A percentile compares a stretch with the other conserved stretches of the same genome.
Evolutionary conservation across 208 protist genomes (phyloP).

Genomic region (Crithidia fasciculata): DNA sequence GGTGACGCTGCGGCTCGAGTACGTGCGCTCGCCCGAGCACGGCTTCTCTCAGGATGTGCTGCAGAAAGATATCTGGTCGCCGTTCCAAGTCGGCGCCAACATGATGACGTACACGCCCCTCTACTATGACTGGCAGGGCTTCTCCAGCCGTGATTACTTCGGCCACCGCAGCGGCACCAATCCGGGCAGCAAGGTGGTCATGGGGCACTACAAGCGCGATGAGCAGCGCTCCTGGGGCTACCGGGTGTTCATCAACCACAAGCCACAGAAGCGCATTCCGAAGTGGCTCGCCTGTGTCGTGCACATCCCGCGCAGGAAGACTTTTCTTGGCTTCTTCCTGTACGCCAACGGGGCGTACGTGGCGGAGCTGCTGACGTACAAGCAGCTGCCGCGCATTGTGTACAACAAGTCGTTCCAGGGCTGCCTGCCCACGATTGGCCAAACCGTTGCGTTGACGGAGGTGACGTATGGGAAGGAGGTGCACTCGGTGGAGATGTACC

Average conservation of each 20-base stretch:
- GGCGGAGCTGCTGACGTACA: conserved; percentile 92
- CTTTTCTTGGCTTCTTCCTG: conserved; percentile 90
- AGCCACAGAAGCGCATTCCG: conserved; percentile 89
- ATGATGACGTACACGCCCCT: conserved; percentile 92
- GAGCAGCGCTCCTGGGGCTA: conserved; percentile 82
- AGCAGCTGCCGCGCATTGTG: conserved; percentile 89
- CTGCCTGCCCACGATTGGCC: conserved; percentile 88
- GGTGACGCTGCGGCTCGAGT: conserved; percentile 87
- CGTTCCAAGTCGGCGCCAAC: conserved; percentile 86
- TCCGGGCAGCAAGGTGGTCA: conserved; percentile 80
- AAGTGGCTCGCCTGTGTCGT: conserved; percentile 92
- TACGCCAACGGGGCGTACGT: conserved; percentile 93
- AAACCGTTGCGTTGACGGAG: conserved; percentile 86
- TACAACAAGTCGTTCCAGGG: conserved; percentile 91
- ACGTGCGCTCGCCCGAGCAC: conserved; percentile 88
- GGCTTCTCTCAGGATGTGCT: conserved; percentile 83
- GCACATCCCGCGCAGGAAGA: conserved; percentile 78
- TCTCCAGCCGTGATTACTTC: conserved; percentile 89
- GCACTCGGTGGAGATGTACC: conserved; percentile 93
- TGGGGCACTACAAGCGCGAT: conserved; percentile 88
- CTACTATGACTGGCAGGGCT: conserved; percentile 91
- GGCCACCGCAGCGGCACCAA: conserved; percentile 90
- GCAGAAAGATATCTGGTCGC: conserved; percentile 92
- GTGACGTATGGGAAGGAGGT: conserved; percentile 93
- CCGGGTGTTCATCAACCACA: conserved; percentile 87